Evolutionary conservation across 495 filamentous ascomycete species (phyloP).

Genomic region (Pseudevernia furfuracea): DNA sequence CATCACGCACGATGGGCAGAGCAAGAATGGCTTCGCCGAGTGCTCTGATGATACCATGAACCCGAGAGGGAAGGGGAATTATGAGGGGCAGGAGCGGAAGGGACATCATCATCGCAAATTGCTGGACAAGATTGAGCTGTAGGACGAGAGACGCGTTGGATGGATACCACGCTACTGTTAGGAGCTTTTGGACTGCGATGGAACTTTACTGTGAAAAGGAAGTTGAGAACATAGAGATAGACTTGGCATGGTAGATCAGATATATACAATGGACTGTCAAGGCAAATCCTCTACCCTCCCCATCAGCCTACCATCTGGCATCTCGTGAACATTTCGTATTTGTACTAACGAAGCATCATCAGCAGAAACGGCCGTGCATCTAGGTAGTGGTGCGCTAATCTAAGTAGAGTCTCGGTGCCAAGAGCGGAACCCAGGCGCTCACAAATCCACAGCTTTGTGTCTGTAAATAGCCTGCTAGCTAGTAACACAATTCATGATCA

Average conservation of each 20-base stretch:
- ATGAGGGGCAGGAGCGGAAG: not conserved
- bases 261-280: not conserved
- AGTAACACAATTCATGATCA: no score
- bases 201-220: not conserved
- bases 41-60: constrained; percentile 24
- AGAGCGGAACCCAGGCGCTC: no score
- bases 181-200: not conserved
- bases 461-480: no score
- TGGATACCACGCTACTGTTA: not conserved
- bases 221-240: not conserved
- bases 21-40: constrained; percentile 24
- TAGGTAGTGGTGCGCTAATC: no score
- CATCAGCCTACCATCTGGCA: no score
- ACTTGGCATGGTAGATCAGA: not conserved
- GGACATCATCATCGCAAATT: not conserved
- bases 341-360: no score
- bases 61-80: not conserved
- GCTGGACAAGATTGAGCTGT: not conserved
- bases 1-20: constrained; percentile 24
- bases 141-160: not conserved
- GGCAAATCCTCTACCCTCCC: no score
- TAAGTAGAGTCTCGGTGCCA: no score
- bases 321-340: no score
- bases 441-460: no score
- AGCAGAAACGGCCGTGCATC: no score